These are phyloP conservation scores for Lichenothelia convexa DNA, from an alignment of 495 filamentous ascomycete species.

Conservation along the genomic window DNA sequence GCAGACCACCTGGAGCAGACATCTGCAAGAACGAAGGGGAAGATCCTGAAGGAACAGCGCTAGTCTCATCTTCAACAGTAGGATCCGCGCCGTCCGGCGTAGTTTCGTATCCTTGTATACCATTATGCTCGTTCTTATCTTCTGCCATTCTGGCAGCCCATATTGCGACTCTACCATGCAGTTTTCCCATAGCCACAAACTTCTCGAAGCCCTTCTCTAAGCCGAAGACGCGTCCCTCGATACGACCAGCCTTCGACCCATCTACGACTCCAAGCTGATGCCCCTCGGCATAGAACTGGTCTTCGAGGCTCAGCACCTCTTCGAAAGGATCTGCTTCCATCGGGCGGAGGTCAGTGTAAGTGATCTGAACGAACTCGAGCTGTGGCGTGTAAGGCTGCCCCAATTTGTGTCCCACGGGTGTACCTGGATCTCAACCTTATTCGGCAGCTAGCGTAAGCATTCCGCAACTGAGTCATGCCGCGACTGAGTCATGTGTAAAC, in stretches of 20 bases:
- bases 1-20: conserved; percentile 13
- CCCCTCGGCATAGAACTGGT: conserved; percentile 72
- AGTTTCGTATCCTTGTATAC: not conserved
- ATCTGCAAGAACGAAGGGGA: no score
- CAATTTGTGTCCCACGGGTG: no score
- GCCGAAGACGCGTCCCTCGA: conserved; percentile 79
- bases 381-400: no score
- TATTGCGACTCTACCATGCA: conserved; percentile 66
- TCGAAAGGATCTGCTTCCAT: conserved; percentile 46
- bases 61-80: not conserved
- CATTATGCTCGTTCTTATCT: not conserved
- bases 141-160: conserved; percentile 47
- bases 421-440: no score
- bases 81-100: not conserved
- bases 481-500: no score
- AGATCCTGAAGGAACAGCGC: no score
- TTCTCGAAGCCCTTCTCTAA: conserved; percentile 90
- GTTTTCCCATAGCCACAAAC: conserved; percentile 54
- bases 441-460: no score
- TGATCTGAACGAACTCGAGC: no score
- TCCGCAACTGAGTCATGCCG: no score
- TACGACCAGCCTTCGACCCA: conserved; percentile 58
- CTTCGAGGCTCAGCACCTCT: conserved; percentile 57
- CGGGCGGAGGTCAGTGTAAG: no score
- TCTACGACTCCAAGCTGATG: conserved; percentile 57